phyloP scores from a whole-genome alignment of 2,329 filamentous ascomycete genomes.

The Amylocarpus encephaloides region DNA sequence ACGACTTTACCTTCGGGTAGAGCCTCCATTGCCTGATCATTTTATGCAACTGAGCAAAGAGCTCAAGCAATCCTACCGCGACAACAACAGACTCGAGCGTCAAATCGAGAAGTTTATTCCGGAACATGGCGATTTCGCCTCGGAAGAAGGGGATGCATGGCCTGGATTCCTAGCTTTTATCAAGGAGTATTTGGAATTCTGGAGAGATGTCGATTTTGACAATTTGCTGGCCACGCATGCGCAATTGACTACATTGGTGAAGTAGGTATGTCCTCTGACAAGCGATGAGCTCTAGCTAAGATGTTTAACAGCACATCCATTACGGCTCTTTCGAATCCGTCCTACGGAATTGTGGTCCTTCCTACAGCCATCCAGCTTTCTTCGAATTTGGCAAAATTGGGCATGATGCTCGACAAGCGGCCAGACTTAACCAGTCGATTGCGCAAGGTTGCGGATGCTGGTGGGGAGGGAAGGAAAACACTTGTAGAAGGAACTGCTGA shows the following conservation, averaged over 20 bases:
- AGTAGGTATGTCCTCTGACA: constrained; percentile 45
- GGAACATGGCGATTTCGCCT: constrained; percentile 55
- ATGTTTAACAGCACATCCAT: constrained; percentile 60
- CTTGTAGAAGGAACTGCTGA: constrained; percentile 85
- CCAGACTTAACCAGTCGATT: constrained; percentile 70
- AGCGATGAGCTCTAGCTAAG: constrained; percentile 5
- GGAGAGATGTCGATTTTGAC: constrained; percentile 72
- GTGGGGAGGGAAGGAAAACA: constrained; percentile 65
- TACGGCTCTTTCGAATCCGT: constrained; percentile 72
- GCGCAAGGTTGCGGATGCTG: constrained; percentile 41
- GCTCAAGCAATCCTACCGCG: constrained; percentile 51
- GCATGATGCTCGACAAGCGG: constrained; percentile 74
- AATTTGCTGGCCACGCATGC: constrained; percentile 72
- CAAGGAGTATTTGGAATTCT: constrained; percentile 72
- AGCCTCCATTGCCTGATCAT: constrained; percentile 60
- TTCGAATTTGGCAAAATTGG: constrained; percentile 71
- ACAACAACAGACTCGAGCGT: constrained; percentile 49
- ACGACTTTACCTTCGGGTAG: constrained; percentile 66
- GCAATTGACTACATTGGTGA: constrained; percentile 64
- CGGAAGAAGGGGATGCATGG: constrained; percentile 64
- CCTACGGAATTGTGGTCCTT: constrained; percentile 74
- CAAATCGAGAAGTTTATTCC: constrained; percentile 60
- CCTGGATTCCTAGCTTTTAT: constrained; percentile 72
- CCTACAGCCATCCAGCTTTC: constrained; percentile 79
- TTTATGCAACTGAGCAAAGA: constrained; percentile 65